Evolutionary conservation across 2,329 filamentous ascomycete genomes (phyloP), one percentile per base, ranked within the genome.

Genomic region (Fusarium multiceps): DNA sequence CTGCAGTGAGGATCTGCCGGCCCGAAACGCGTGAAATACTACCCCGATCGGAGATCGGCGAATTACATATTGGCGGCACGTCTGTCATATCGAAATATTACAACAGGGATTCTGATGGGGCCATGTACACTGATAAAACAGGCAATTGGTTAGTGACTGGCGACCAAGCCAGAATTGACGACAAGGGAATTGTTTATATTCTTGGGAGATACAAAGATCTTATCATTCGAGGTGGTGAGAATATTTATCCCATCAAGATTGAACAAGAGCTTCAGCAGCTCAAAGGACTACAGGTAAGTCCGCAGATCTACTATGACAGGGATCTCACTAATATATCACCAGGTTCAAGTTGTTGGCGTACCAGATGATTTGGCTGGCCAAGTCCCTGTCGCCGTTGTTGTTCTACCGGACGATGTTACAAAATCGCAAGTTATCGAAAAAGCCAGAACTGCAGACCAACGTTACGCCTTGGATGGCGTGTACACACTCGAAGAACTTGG

Each of bases 351-450:
- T 3, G 77, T 86, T 14, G 83, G 82, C 11, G 74, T 82, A 3
- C 76, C 79, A 4, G 82, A 86, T 66, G 77, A 80, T 14, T 71
- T 83, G 56, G 82, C 84, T 27, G 83, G 84, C 6, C 83, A 86
- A 65, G 78, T 86, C 5, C 81, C 82, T 1, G 79, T 85, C 16
- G 84, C 84, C 4, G 73, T 86, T 14, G 79, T 84, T 27, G 72
- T 76, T 32, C 63, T 79, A 4, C 76, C 79, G 1, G 40, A 76
- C n/a, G 68, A 72, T 4, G 66, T 73, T 1, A 66, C 79, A 28
- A 82, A 82, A 66, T 37, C 68, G 1, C 72, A 77, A 20, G 69
- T 81, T n/a, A 60, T 73, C 42, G 66, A 77, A 48, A 77, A 76
- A 50, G 73, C 77, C 4, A 68, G 73, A 30, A 64, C 54, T 6